Evolutionary conservation across 139 green algal genomes (phyloP), one percentile per base, ranked within the genome.

Genomic region (Nannochloris sp.): DNA sequence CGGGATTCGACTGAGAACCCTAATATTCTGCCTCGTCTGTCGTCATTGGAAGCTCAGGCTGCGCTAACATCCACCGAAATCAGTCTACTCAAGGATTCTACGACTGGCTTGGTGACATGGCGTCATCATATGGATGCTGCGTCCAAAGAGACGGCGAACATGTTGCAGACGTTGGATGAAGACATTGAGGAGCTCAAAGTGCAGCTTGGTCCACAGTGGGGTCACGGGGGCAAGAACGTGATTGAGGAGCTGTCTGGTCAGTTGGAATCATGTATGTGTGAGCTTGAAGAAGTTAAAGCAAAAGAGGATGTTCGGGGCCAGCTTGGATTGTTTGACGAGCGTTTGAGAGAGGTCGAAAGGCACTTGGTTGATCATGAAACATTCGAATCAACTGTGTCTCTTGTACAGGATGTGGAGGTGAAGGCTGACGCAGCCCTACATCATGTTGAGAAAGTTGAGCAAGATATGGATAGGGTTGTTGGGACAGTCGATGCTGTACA

Each of bases 161-260:
- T 58, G 19, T 27, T 58, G 50, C 50, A 58, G 23, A 14, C 7
- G 12, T 18, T 64, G 21, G 23, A 64, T 25, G 12, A 58, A 15
- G 50, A 58, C 7, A n/a, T 64, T 19, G 57, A 58, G 5, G 57
- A 50, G 10, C 23, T 64, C 6, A 64, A 64, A 58, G 23, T 16
- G 4, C 19, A 64, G 21, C n/a, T 64, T 31, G 16, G 40, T 50
- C 18, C 18, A 18, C 21, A 9, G 0, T 5, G 2, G 18, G 46
- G 3, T 53, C 46, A 53, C 2, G 18, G 18, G 18, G n/a, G n/a
- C 48, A 19, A 21, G 18, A 21, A 10, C 2, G 48, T 21, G 18
- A 21, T 54, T 12, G 48, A 54, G 18, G 48, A 54, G 18, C 48
- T 54, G 18, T 19, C n/a, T 54, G 18, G 18, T 16, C 48, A 23